Base-by-base conservation (phyloP, 2,329 filamentous ascomycete genomes). In the Phyllosticta paracitricarpa region DNA sequence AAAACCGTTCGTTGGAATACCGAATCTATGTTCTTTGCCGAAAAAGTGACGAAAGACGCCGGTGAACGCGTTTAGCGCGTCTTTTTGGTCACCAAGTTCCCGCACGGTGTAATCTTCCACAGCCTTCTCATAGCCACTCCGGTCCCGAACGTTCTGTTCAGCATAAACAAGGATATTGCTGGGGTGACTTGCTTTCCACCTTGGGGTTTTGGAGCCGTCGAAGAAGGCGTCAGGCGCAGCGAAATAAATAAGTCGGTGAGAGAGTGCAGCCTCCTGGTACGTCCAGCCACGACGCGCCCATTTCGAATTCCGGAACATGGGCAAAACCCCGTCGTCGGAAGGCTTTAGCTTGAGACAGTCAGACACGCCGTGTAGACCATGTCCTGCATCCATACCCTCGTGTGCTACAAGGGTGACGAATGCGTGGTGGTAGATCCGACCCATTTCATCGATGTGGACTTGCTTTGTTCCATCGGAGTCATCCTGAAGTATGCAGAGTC, bases 401-500 rank as follows among this genome's bases (percentile, higher is more conserved):
- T 22, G 5, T 1, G 54, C 54, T 14, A 56, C 28, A n/a, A 56
- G 10, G 3, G 54, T 56, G 54, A 35, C 22, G 5, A 35, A 7
- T 10, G 54, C 17, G 22, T n/a, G 14, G 10, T 8, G 12, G n/a
- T 24, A 25, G n/a, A 53, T 53, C 5, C 51, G 19, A 7, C 51
- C 51, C 24, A 25, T 19, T 22, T 53, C 24, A 3, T 25, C 9
- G 2, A 25, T 53, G 4, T 22, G 51, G n/a, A 12, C 14, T 24
- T 53, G 24, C 6, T 22, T 53, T 17, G 19, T 22, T 8, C 19
- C 51, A 7, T 22, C 10, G 4, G 54, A 6, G 3, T 7, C 2
- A 3, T 63, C 35, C 35, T 64, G 63, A 26, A 59, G 28, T 12
- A 64, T 64, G 54, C 63, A 64, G 3, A 59, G 19, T 6, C 52